phyloP scores from a whole-genome alignment of 2,329 filamentous ascomycete genomes.

The Sporothrix pseudoabietina region DNA sequence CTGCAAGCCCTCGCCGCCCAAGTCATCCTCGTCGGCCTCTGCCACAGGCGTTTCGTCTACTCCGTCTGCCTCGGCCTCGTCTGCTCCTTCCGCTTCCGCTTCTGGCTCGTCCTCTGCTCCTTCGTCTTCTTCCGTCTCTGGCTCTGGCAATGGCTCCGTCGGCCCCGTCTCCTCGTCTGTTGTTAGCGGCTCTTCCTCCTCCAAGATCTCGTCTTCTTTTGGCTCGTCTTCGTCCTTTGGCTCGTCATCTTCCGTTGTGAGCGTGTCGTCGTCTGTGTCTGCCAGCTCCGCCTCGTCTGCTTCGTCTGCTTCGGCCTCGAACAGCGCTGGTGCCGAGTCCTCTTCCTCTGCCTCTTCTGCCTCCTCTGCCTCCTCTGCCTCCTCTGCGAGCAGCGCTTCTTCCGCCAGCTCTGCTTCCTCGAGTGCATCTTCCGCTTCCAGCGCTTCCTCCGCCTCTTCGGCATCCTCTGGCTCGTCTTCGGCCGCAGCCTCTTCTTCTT shows the following conservation, averaged over 20 bases:
- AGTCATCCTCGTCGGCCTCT: background rate
- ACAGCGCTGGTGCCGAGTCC: background rate
- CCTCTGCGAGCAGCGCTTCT: background rate
- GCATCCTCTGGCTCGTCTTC: background rate
- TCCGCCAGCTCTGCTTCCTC: background rate
- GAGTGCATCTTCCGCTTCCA: background rate
- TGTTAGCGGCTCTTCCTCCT: background rate
- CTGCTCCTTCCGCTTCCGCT: background rate
- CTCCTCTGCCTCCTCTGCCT: background rate
- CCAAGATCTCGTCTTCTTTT: background rate
- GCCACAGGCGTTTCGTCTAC: background rate
- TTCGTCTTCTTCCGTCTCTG: background rate
- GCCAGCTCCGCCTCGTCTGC: background rate
- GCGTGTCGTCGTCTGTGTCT: background rate
- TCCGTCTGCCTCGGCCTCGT: background rate
- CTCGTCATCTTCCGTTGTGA: background rate
- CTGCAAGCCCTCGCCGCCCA: conserved; percentile 18
- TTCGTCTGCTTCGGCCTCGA: background rate
- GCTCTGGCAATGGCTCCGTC: background rate
- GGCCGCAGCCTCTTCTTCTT: background rate
- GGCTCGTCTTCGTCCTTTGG: background rate
- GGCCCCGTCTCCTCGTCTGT: background rate
- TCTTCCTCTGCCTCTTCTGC: background rate
- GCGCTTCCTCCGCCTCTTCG: background rate
- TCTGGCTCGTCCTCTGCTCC: background rate